These are phyloP conservation scores for Thalassiosira mediterranea DNA, from an alignment of 352 stramenopile species.

Conservation along the genomic window DNA sequence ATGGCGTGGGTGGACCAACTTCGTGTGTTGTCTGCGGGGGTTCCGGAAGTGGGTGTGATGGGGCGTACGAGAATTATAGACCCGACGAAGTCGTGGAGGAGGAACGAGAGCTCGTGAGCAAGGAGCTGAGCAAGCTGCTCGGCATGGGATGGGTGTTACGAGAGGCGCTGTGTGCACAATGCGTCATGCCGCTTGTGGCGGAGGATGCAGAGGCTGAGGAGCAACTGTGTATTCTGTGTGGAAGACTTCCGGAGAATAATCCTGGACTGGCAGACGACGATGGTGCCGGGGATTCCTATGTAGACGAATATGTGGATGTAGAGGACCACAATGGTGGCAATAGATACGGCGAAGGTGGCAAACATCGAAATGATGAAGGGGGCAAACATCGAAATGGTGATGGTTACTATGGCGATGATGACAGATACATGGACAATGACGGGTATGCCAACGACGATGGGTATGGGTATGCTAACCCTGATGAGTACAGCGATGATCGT, in stretches of 20 bases:
- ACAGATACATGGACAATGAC: too few species aligned
- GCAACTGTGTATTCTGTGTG: conserved; percentile 46
- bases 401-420: too few species aligned
- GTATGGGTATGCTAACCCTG: too few species aligned
- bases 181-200: conserved; percentile 32
- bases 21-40: conserved; percentile 41
- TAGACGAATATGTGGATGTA: too few species aligned
- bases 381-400: too few species aligned
- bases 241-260: conserved; percentile 6
- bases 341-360: too few species aligned
- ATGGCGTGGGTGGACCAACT: conserved; percentile 3
- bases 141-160: conserved; percentile 27
- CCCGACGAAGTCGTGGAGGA: conserved; percentile 18
- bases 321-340: too few species aligned
- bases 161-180: conserved; percentile 31
- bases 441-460: too few species aligned
- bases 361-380: too few species aligned
- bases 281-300: conserved; percentile 8
- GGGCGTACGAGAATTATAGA: conserved; percentile 21
- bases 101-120: conserved; percentile 24
- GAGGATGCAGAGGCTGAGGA: conserved; percentile 19
- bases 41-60: conserved; percentile 23
- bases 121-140: conserved; percentile 33
- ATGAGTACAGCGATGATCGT: too few species aligned
- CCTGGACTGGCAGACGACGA: background rate